Conservation (phyloP, 2,329 filamentous ascomycete genomes). For the Rutstroemia sp. region DNA sequence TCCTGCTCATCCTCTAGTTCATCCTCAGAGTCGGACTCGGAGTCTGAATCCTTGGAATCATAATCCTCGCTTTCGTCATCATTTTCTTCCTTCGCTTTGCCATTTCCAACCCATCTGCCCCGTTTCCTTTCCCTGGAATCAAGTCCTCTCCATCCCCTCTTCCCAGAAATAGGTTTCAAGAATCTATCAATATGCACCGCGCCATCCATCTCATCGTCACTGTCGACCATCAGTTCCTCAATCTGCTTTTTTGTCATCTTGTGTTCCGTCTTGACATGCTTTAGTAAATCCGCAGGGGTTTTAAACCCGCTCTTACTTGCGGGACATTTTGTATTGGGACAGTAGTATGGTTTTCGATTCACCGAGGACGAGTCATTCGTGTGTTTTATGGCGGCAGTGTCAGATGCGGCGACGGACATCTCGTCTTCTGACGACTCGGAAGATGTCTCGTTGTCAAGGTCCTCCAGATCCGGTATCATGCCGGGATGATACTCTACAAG, state of each 20-base stretch:
- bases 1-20: background rate
- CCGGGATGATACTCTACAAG: constrained; percentile 23
- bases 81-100: background rate
- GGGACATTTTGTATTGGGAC: constrained; percentile 32
- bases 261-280: constrained; percentile 41
- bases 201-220: constrained; percentile 43
- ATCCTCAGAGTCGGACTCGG: background rate
- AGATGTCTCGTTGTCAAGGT: background rate
- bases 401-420: background rate
- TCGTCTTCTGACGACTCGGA: background rate
- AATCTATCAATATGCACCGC: constrained; percentile 65
- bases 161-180: constrained; percentile 42
- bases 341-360: constrained; percentile 24
- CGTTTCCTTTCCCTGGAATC: constrained; percentile 14
- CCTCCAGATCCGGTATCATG: constrained; percentile 15
- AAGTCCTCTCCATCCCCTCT: constrained; percentile 9
- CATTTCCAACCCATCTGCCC: constrained; percentile 27
- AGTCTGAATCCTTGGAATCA: background rate
- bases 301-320: constrained; percentile 32
- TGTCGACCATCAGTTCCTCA: constrained; percentile 35
- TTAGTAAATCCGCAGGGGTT: constrained; percentile 30
- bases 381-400: background rate
- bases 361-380: background rate
- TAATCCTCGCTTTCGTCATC: background rate
- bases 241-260: constrained; percentile 41